Conservation (phyloP, 345 rosid species). For the Ceriops zippeliana region DNA sequence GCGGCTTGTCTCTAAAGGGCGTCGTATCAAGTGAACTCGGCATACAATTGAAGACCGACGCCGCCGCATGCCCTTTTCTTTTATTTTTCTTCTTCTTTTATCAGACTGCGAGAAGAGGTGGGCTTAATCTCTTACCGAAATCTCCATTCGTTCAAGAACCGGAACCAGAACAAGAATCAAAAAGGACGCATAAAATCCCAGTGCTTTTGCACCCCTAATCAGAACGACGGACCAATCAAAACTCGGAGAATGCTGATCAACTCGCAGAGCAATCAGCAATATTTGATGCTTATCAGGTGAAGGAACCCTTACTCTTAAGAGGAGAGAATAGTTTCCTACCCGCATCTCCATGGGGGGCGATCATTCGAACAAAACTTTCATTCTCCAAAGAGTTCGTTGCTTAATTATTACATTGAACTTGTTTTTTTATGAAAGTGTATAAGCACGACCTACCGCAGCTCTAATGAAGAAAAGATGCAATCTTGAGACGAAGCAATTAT, state of each 20-base stretch:
- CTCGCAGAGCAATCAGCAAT: constrained; percentile 22
- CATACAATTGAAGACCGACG: no score
- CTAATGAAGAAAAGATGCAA: no score
- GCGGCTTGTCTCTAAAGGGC: no score
- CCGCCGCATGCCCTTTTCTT: no score
- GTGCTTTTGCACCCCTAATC: not conserved
- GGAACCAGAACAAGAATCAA: not conserved
- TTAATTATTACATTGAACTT: no score
- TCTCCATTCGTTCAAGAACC: constrained; percentile 6
- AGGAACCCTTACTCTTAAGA: constrained; percentile 9
- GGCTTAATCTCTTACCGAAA: constrained; percentile 1
- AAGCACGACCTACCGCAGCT: not conserved
- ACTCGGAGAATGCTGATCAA: constrained; percentile 14
- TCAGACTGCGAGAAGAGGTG: not conserved
- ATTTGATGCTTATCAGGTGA: constrained; percentile 15
- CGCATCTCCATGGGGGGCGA: not conserved
- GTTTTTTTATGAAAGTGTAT: no score
- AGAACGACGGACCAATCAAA: constrained; percentile 11
- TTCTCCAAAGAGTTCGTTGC: no score
- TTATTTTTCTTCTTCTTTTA: not conserved
- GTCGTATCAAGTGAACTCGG: no score
- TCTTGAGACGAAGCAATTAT: constrained; percentile 8
- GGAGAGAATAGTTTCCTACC: not conserved
- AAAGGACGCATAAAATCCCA: constrained; percentile 20
- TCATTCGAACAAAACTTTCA: no score